Conservation (phyloP, 2,329 filamentous ascomycete species). For the Sporothrix inflata region DNA sequence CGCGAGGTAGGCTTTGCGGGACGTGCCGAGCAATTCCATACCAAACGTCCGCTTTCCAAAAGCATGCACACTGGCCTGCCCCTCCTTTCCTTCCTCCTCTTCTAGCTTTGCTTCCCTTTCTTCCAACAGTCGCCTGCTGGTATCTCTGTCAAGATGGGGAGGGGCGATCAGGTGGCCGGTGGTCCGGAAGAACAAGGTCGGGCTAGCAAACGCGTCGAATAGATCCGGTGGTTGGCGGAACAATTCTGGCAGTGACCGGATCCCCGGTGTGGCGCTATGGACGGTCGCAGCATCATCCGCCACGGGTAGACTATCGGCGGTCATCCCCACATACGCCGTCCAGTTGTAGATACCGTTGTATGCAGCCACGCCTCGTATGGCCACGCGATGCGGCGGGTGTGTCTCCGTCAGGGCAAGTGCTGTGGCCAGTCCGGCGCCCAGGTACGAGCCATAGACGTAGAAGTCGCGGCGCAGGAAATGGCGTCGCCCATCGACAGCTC, state of each 20-base stretch:
- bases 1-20: constrained; percentile 48
- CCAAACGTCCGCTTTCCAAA: constrained; percentile 26
- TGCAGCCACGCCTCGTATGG: constrained; percentile 57
- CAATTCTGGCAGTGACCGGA: constrained; percentile 39
- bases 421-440: constrained; percentile 61
- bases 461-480: constrained; percentile 45
- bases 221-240: constrained; percentile 54
- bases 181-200: constrained; percentile 61
- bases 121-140: constrained; percentile 13
- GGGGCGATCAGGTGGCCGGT: constrained; percentile 52
- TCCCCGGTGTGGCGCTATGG: constrained; percentile 40
- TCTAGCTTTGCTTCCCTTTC: neutral
- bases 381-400: constrained; percentile 47
- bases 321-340: constrained; percentile 54
- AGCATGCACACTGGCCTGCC: neutral
- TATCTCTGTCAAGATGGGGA: constrained; percentile 35
- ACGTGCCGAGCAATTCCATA: constrained; percentile 34
- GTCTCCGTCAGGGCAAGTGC: constrained; percentile 62
- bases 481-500: neutral
- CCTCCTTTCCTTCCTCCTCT: neutral
- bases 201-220: constrained; percentile 64
- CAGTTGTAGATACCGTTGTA: constrained; percentile 68
- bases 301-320: neutral
- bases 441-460: constrained; percentile 59
- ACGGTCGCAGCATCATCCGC: constrained; percentile 42